Base-by-base conservation (phyloP, 495 filamentous ascomycete species). In the Aspergillus saccharolyticus region DNA sequence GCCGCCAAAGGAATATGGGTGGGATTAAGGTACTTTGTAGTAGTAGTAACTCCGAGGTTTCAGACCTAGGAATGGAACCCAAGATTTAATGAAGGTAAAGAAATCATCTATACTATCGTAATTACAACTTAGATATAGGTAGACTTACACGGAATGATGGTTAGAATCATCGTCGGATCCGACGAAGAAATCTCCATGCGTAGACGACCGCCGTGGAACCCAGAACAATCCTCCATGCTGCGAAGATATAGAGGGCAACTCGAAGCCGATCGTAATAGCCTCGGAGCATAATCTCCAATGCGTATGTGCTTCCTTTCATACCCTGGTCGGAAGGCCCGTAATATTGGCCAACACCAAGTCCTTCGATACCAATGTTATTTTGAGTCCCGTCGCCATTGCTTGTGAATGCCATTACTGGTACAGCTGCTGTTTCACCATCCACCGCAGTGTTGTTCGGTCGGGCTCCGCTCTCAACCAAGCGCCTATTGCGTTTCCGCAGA, bases 241-340 rank as follows among this genome's bases (percentile, higher is more conserved):
- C 52, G 54, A 72, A 75, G 9, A 87, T 69, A 51, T 71, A 80
- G 20, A 90, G 80, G 4, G 85, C 87, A 49, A 74, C 67, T 43
- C 80, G 74, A 33, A 89, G 70, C 56, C 81, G 76, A 53, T 83
- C 78, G 68, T 88, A 89, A 63, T 91, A 91, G 12, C 87, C 87
- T 16, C 82, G 79, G 30, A 91, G 66, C 76, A 91, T 76, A 2
- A 83, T 76, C 10, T 81, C 80, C 33, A 89, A 83, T 1, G 81
- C 83, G 60, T 76, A 70, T 47, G 67, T 60, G 44, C 53, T 59
- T 18, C 66, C 69, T 58, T 71, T 70, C 44, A 57, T 48, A 16
- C 56, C 55, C 22, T 61, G 61, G 56, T 66, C 61, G 3, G 66
- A 58, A 3, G 70, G 65, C 3, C 69, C 72, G 60, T 79, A 77